Conservation (phyloP, 495 filamentous ascomycete genomes). For the Penicillium canescens region DNA sequence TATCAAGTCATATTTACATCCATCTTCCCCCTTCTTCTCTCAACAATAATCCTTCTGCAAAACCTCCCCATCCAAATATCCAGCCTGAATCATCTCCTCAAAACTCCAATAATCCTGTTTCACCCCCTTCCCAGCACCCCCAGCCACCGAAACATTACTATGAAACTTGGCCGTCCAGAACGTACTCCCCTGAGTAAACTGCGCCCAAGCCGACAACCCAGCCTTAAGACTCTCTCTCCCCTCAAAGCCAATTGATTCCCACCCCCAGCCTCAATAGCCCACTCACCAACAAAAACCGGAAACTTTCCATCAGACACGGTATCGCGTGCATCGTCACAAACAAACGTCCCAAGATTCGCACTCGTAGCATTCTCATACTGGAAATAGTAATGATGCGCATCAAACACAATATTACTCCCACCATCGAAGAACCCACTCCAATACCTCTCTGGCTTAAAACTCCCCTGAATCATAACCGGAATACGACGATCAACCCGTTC, state of each 20-base stretch:
- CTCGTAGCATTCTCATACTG: conserved; percentile 24
- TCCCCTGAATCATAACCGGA: conserved; percentile 33
- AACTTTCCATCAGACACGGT: conserved; percentile 28
- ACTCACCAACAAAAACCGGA: conserved; percentile 33
- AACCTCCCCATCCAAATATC: conserved; percentile 4
- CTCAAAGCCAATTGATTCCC: conserved; percentile 25
- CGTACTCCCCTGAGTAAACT: conserved; percentile 23
- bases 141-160: conserved; percentile 20
- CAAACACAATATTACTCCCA: conserved; percentile 29
- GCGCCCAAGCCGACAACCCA: conserved; percentile 20
- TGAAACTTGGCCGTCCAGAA: conserved; percentile 31
- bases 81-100: conserved; percentile 17
- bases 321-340: conserved; percentile 20
- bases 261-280: conserved; percentile 25
- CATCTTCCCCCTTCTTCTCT: background rate
- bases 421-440: conserved; percentile 23
- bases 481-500: conserved; percentile 17
- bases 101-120: conserved; percentile 31
- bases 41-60: conserved; percentile 1
- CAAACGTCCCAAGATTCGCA: conserved; percentile 18
- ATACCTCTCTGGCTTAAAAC: conserved; percentile 26
- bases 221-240: conserved; percentile 21
- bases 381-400: conserved; percentile 33
- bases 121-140: conserved; percentile 21
- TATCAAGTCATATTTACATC: background rate